Percentiles rank a stretch among this genome's conserved stretches.
Conservation (phyloP, 768 basidiomycete species). For the Suillus clintonianus region DNA sequence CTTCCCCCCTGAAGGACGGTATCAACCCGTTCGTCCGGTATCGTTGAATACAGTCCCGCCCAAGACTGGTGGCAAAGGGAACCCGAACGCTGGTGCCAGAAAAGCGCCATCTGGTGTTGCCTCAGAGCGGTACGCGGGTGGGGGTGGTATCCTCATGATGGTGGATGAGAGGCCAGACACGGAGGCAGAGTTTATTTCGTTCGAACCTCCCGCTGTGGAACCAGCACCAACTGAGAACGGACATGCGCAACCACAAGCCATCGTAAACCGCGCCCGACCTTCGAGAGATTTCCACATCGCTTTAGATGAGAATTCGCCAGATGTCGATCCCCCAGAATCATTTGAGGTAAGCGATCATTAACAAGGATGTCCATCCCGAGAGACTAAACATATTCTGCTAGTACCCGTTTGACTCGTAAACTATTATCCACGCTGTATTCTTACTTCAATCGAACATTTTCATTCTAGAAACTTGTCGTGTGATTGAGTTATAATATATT, state of each 20-base stretch:
- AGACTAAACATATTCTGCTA: slow-evolving; percentile 34
- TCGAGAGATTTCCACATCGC: slow-evolving; percentile 55
- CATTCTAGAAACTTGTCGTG: neutral
- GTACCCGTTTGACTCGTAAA: slow-evolving; percentile 74
- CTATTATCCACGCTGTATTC: slow-evolving; percentile 8
- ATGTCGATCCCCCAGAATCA: slow-evolving; percentile 73
- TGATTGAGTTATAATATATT: slow-evolving; percentile 5
- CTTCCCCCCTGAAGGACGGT: slow-evolving; percentile 79
- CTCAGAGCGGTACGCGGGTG: slow-evolving; percentile 70
- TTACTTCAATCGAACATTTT: slow-evolving; percentile 6
- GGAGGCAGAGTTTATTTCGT: slow-evolving; percentile 72
- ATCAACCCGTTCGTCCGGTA: slow-evolving; percentile 86
- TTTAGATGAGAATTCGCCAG: slow-evolving; percentile 68
- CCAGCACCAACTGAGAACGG: slow-evolving; percentile 23
- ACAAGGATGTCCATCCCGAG: neutral
- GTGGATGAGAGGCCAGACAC: slow-evolving; percentile 72
- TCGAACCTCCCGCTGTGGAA: slow-evolving; percentile 50
- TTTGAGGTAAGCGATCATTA: slow-evolving; percentile 69
- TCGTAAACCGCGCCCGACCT: slow-evolving; percentile 13
- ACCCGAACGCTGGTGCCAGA: slow-evolving; percentile 24
- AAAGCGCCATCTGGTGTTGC: slow-evolving; percentile 35
- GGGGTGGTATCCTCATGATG: slow-evolving; percentile 87
- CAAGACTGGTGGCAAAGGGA: slow-evolving; percentile 35
- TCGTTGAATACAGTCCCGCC: slow-evolving; percentile 42
- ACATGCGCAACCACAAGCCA: slow-evolving; percentile 31